Evolutionary conservation across 225 moss, liverwort and hornwort species (phyloP).

Genomic region (Physcomitrellopsis africana): DNA sequence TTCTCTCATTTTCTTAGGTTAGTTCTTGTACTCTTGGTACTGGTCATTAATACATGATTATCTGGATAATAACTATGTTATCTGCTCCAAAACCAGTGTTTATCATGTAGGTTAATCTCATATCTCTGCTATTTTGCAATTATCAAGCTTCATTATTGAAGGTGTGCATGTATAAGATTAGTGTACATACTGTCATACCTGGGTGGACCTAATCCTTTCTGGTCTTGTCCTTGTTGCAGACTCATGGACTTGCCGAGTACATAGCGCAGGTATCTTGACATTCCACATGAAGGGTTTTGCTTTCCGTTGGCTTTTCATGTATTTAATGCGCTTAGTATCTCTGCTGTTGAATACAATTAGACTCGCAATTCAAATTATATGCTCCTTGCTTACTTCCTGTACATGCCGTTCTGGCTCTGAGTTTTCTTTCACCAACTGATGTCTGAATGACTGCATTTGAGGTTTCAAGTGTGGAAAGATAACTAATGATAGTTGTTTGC

Average conservation of each 20-base stretch:
- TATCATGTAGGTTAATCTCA: conserved; percentile 1
- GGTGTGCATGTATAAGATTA: neutral
- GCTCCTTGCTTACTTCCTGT: neutral
- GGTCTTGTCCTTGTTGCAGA: conserved; percentile 64
- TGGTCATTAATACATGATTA: conserved; percentile 10
- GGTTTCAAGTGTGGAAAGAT: neutral
- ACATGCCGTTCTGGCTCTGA: neutral
- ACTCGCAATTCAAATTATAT: neutral
- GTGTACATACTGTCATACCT: neutral
- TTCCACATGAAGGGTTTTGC: conserved; percentile 9
- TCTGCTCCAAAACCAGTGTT: neutral
- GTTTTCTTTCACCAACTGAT: conserved; percentile 10
- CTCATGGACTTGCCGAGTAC: conserved; percentile 98
- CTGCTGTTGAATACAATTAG: conserved; percentile 5
- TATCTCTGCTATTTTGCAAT: conserved; percentile 19
- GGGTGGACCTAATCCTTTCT: conserved; percentile 18
- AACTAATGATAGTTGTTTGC: conserved; percentile 38
- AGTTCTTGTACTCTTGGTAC: neutral
- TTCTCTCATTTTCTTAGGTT: too few relatives aligned
- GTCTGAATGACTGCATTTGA: neutral
- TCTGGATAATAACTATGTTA: neutral
- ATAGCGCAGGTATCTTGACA: conserved; percentile 86
- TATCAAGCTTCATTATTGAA: neutral
- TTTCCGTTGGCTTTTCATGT: conserved; percentile 16
- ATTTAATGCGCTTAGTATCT: neutral